phyloP scores from a whole-genome alignment of 2,329 filamentous ascomycete genomes.

The Pestalotiopsis sp. region DNA sequence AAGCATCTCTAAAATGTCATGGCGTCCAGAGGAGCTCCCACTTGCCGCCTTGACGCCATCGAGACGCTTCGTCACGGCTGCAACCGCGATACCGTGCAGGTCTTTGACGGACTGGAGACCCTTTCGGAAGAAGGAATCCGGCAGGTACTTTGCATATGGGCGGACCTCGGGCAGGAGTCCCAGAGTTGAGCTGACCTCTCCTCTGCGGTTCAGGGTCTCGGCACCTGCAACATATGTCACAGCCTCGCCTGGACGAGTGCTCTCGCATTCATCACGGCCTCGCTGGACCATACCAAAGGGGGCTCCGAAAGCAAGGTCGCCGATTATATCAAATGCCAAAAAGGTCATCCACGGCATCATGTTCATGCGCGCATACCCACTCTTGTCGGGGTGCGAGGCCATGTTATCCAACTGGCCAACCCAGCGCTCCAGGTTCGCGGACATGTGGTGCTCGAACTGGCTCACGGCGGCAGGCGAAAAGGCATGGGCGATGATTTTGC shows the following conservation, averaged over 20 bases:
- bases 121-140: constrained; percentile 7
- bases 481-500: constrained; percentile 9
- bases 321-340: constrained; percentile 11
- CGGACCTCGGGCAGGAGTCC: constrained; percentile 1
- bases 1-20: constrained; percentile 9
- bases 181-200: constrained; percentile 7
- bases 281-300: constrained; percentile 10
- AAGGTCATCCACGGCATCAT: constrained; percentile 11
- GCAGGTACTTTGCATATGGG: constrained; percentile 1
- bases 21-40: neutral
- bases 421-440: constrained; percentile 8
- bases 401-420: constrained; percentile 6
- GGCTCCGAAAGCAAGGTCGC: constrained; percentile 8
- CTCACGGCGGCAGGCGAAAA: constrained; percentile 3
- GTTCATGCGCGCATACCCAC: neutral
- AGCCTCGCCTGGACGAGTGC: neutral
- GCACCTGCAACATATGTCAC: constrained; percentile 4
- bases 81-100: constrained; percentile 7
- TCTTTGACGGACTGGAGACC: constrained; percentile 3
- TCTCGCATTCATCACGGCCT: constrained; percentile 9
- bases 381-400: neutral
- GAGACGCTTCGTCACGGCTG: constrained; percentile 5
- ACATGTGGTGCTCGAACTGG: constrained; percentile 10
- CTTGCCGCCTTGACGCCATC: neutral
- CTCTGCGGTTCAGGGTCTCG: constrained; percentile 9